These are phyloP conservation scores for Ustilago xerochloae DNA, from an alignment of 1,284 basidiomycete genomes.

Conservation along the genomic window DNA sequence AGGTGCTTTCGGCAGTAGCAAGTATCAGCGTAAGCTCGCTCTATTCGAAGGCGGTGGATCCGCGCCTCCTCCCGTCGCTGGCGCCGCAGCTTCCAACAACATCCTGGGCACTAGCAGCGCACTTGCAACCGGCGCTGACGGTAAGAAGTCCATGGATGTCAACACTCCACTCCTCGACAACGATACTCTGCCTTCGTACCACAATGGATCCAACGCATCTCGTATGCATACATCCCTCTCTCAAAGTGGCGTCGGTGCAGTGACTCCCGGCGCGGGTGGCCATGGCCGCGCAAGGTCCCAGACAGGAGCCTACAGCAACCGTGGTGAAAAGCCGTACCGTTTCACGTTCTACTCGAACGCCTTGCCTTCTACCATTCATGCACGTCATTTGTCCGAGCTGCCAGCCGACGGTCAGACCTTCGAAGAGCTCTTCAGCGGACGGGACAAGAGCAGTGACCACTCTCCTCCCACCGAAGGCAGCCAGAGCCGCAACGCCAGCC, in stretches of 20 bases:
- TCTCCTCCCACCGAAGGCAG: constrained; percentile 43
- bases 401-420: constrained; percentile 94
- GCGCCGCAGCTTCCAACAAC: constrained; percentile 59
- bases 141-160: constrained; percentile 44
- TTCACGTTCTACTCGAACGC: constrained; percentile 99
- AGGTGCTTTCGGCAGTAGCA: constrained; percentile 54
- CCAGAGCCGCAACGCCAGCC: constrained; percentile 46
- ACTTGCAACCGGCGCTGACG: constrained; percentile 4
- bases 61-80: constrained; percentile 53
- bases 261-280: constrained; percentile 11
- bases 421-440: constrained; percentile 85
- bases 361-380: constrained; percentile 91
- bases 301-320: constrained; percentile 42
- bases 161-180: constrained; percentile 68
- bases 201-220: constrained; percentile 53
- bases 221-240: constrained; percentile 26
- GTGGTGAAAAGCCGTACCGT: constrained; percentile 79
- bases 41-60: constrained; percentile 80
- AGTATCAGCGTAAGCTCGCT: constrained; percentile 83
- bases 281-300: constrained; percentile 25
- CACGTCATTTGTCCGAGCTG: constrained; percentile 88
- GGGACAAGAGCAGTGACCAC: constrained; percentile 24
- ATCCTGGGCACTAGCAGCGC: constrained; percentile 70
- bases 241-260: constrained; percentile 18
- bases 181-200: constrained; percentile 66